Percentiles rank a stretch among this genome's conserved stretches.
These are phyloP conservation scores for Pulveroboletus ravenelii DNA, from an alignment of 768 basidiomycete genomes.

Conservation along the genomic window DNA sequence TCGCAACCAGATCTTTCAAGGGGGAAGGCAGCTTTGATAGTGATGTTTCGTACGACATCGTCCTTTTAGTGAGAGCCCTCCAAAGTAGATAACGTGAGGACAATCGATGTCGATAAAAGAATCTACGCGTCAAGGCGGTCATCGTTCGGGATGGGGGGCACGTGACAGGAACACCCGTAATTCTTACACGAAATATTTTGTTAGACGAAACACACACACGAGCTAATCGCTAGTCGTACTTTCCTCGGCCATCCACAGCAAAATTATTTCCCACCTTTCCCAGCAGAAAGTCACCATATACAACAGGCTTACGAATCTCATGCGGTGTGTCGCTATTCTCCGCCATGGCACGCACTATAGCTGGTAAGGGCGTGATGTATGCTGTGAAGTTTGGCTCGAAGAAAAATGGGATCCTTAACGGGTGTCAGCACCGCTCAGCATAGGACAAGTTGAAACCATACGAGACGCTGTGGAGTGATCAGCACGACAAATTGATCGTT, in stretches of 20 bases:
- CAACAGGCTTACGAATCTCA: conserved; percentile 42
- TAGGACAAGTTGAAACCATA: conserved; percentile 34
- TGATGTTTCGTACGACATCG: conserved; percentile 53
- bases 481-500: not conserved
- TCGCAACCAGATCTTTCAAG: conserved; percentile 53
- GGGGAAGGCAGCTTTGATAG: conserved; percentile 44
- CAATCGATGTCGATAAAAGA: conserved; percentile 23
- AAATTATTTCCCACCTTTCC: conserved; percentile 76
- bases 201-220: not conserved
- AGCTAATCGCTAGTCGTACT: conserved; percentile 21
- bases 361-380: conserved; percentile 56
- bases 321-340: conserved; percentile 14
- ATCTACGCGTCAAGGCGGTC: conserved; percentile 17
- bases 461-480: conserved; percentile 54
- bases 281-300: conserved; percentile 78
- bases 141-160: conserved; percentile 16
- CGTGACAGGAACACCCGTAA: conserved; percentile 19
- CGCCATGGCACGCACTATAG: conserved; percentile 42
- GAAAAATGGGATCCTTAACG: conserved; percentile 79
- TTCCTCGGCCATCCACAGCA: conserved; percentile 35
- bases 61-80: conserved; percentile 15
- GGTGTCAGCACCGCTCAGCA: conserved; percentile 1
- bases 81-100: conserved; percentile 4
- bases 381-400: conserved; percentile 89
- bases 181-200: not conserved